Percentiles rank a stretch among this genome's conserved stretches.
Conservation (phyloP, 1,139 yeast genomes). For the Yamadazyma trypodendri region DNA sequence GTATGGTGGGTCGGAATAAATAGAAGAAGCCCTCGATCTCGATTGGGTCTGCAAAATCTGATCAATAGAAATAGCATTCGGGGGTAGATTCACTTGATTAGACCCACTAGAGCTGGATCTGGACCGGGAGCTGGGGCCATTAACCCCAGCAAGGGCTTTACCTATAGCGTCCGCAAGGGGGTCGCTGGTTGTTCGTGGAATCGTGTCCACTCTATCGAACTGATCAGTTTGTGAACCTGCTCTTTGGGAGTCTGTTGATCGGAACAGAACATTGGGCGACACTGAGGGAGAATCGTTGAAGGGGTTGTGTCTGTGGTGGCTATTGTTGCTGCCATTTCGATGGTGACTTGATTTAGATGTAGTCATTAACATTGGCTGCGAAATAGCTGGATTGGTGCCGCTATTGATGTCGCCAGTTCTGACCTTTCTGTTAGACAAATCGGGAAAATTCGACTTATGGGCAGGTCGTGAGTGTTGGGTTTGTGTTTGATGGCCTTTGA, state of each 20-base stretch:
- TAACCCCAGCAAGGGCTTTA: background rate
- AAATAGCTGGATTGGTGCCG: no score
- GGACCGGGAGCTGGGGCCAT: slow-evolving; percentile 3
- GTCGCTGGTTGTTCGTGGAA: background rate
- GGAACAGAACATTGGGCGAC: background rate
- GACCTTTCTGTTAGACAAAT: background rate
- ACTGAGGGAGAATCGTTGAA: background rate
- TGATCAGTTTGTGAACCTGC: background rate
- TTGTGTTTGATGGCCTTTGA: background rate
- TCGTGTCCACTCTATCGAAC: background rate
- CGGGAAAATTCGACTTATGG: slow-evolving; percentile 1
- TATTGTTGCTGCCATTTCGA: background rate
- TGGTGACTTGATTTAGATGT: slow-evolving; percentile 1
- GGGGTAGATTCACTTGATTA: slow-evolving; percentile 9
- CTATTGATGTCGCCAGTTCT: no score
- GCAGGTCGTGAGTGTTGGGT: slow-evolving; percentile 1
- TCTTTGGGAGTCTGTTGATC: background rate
- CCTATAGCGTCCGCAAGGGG: background rate
- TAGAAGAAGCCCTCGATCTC: slow-evolving; percentile 8
- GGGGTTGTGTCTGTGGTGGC: slow-evolving; percentile 1
- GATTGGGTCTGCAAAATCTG: slow-evolving; percentile 4
- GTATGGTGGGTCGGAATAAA: slow-evolving; percentile 8
- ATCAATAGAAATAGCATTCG: slow-evolving; percentile 11
- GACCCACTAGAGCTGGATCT: slow-evolving; percentile 6
- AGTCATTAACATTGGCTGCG: background rate